phyloP scores from a whole-genome alignment of 1,139 yeast genomes.

The Debaryomycetaceae sp. region DNA sequence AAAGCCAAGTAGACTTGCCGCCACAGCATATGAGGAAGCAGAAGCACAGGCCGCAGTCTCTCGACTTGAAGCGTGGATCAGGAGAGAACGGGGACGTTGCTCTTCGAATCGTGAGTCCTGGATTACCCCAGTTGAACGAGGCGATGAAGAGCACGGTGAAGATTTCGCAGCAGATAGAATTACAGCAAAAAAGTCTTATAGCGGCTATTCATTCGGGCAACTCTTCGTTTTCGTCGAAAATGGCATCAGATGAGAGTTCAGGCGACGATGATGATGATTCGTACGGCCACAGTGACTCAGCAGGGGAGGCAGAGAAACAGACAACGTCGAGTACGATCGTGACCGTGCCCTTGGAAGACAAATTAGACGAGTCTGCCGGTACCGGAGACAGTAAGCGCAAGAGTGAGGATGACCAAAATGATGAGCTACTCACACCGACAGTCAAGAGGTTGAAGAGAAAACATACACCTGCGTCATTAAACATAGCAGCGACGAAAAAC shows the following conservation, averaged over 20 bases:
- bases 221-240: neutral
- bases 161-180: slow-evolving; percentile 44
- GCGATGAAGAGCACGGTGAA: slow-evolving; percentile 48
- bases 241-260: neutral
- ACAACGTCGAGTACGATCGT: neutral
- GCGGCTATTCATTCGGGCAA: slow-evolving; percentile 30
- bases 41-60: slow-evolving; percentile 25
- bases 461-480: slow-evolving; percentile 46
- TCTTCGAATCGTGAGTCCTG: slow-evolving; percentile 45
- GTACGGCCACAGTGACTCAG: neutral
- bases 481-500: slow-evolving; percentile 15
- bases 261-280: neutral
- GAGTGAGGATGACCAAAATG: neutral
- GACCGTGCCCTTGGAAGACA: neutral
- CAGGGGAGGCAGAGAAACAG: neutral
- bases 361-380: neutral
- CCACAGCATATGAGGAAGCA: slow-evolving; percentile 9
- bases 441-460: slow-evolving; percentile 40
- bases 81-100: slow-evolving; percentile 24
- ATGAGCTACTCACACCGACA: neutral
- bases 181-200: slow-evolving; percentile 46
- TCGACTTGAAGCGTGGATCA: slow-evolving; percentile 11
- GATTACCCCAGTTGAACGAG: slow-evolving; percentile 41
- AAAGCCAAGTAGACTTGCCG: slow-evolving; percentile 15
- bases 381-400: neutral